Base-by-base conservation (phyloP, 768 basidiomycete genomes). In the Harrya chromipes region DNA sequence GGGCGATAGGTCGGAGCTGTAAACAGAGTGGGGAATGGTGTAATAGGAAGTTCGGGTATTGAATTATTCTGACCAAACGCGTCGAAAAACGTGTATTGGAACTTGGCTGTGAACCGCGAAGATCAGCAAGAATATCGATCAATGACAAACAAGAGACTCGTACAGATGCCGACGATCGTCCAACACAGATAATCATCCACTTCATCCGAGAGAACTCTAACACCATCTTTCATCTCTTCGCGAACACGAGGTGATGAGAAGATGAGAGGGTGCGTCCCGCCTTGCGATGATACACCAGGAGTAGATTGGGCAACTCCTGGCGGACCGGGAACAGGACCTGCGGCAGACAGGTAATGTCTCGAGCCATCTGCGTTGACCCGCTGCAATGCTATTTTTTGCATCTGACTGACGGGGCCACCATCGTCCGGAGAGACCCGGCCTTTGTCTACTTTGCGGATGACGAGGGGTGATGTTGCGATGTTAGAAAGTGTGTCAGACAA, bases 141-240 rank as follows among this genome's bases (percentile, higher is more conserved):
- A 38, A 43, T 16, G 47, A 41, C 40, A 23, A 41, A 47, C 51
- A 33, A 6, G 41, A 50, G 19, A 60, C 53, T 73, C 87, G 69
- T 70, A 94, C 94, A 91, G 45, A 95, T 94, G 34, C 94, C 91
- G 56, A 93, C 91, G 58, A 97, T 94, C 12, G 91, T 92, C 94
- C 94, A 97, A 62, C 90, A 92, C 49, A 94, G 72, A 74, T 92
- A 94, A 64, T 97, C 94, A 64, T 97, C 93, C 6, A 97, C 90
- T 68, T 92, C 89, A 59, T 95, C 93, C 20, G 82, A 85, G 47
- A 90, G 81, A 27, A 83, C 70, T 46, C 80, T 81, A 41, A 82
- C 76, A 14, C 87, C 90, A 55, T 90, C 87, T 65, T 87, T 87
- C 50, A 85, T 71, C 62, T 92, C 90, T 52, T 91, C 90, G 34